Base-by-base conservation (phyloP, 2,329 filamentous ascomycete genomes). In the Pseudogymnoascus verrucosus region DNA sequence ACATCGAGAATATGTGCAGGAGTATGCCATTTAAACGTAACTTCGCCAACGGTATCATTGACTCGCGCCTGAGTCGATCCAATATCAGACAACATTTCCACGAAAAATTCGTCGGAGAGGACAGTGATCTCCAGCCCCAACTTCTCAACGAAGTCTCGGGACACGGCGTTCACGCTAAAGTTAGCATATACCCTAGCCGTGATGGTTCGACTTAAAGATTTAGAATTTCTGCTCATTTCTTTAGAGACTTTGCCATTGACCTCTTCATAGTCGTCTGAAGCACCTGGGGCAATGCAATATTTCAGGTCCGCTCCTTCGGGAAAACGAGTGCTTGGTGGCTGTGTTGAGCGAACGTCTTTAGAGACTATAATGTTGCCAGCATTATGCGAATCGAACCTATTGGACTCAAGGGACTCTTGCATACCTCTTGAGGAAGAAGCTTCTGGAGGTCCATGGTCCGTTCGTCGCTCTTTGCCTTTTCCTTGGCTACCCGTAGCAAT, bases 1-100 rank as follows among this genome's bases (percentile, higher is more conserved):
- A 42, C 8, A 42, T 1, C 7, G 16, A 16, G 8, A 26, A 40
- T 60, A 39, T 64, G 16, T 34, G 36, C 8, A 64, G 62, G 39
- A 64, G 28, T n/a, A 54, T 44, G 36, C 60, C 64, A 57, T 54
- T 40, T 10, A 14, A 23, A 19, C 62, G 10, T 54, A 28, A 60
- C 26, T 54, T 61, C 21, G 63, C 40, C 40, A 21, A 21, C 40
- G 1, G 10, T 21, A 44, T 21, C 2, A 44, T 44, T 42, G 11
- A 11, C 8, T 21, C 8, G 14, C 2, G 8, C 16, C 11, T 5
- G 7, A 21, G 8, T 42, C 7, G 14, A 21, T 11, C 40, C 16
- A 42, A 21, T 21, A 42, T 21, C 16, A 21, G 40, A 21, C 16
- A 42, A 5, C 8, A 21, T 5, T 21, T 42, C 16, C 21, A 11